These are phyloP conservation scores for Aspergillus sp. DNA, from an alignment of 2,329 filamentous ascomycete genomes.

Conservation along the genomic window DNA sequence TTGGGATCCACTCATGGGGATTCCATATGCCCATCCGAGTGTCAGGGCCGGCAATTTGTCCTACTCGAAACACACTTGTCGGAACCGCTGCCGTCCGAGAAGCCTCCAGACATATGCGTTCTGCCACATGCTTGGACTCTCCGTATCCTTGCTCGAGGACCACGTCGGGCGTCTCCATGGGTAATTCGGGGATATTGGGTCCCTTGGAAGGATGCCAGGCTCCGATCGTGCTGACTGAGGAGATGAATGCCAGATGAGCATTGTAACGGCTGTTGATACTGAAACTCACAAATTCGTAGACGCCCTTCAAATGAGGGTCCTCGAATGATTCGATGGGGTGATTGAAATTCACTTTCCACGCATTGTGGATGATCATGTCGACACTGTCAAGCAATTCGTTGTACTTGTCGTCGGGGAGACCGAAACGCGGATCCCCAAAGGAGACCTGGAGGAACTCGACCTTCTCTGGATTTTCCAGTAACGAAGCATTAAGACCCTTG, in stretches of 20 bases:
- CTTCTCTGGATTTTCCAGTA: slow-evolving; percentile 15
- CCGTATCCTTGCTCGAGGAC: slow-evolving; percentile 31
- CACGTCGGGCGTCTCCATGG: slow-evolving; percentile 12
- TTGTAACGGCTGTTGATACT: slow-evolving; percentile 12
- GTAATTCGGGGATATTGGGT: slow-evolving; percentile 19
- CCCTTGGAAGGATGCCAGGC: slow-evolving; percentile 15
- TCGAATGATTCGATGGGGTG: slow-evolving; percentile 26
- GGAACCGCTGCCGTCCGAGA: slow-evolving; percentile 16
- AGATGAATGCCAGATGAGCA: slow-evolving; percentile 24
- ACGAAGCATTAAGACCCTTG: slow-evolving; percentile 25
- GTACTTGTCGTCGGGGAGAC: slow-evolving; percentile 17
- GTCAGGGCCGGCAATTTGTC: slow-evolving; percentile 28
- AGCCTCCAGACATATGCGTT: slow-evolving; percentile 37
- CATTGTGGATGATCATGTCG: slow-evolving; percentile 27
- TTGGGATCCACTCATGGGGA: slow-evolving; percentile 50
- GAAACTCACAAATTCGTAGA: slow-evolving; percentile 23
- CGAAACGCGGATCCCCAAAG: slow-evolving; percentile 19
- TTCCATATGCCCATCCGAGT: slow-evolving; percentile 45
- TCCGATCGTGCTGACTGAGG: slow-evolving; percentile 21
- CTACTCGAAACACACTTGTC: slow-evolving; percentile 22
- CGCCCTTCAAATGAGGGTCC: slow-evolving; percentile 22
- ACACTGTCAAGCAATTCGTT: slow-evolving; percentile 15
- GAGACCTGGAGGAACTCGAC: slow-evolving; percentile 30
- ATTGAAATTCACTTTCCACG: slow-evolving; percentile 34
- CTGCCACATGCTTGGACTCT: slow-evolving; percentile 33